Evolutionary conservation across 2,329 filamentous ascomycete species (phyloP).

Genomic region (Trichocomaceae sp.): DNA sequence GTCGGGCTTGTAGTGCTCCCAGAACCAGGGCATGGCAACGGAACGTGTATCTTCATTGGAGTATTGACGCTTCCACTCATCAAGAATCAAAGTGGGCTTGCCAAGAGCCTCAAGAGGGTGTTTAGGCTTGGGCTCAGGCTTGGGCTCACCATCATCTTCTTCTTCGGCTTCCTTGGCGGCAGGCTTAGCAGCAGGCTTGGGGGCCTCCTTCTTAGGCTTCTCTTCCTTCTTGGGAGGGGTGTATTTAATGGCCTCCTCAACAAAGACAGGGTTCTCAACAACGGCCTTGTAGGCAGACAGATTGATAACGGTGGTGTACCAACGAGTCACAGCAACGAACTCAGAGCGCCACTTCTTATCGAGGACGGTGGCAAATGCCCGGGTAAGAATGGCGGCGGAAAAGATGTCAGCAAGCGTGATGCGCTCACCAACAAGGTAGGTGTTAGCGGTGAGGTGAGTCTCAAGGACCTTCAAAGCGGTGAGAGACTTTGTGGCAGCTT

Average conservation of each 20-base stretch:
- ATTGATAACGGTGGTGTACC: constrained; percentile 91
- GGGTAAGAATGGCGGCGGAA: constrained; percentile 67
- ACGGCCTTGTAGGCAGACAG: constrained; percentile 85
- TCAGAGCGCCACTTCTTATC: constrained; percentile 79
- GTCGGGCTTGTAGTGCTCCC: constrained; percentile 87
- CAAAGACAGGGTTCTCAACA: constrained; percentile 65
- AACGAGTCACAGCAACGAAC: constrained; percentile 82
- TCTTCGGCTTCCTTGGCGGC: constrained; percentile 34
- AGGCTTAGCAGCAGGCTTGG: constrained; percentile 41
- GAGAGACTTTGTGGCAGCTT: constrained; percentile 61
- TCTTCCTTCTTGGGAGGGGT: constrained; percentile 65
- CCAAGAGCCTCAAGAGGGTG: constrained; percentile 85
- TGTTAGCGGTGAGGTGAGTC: constrained; percentile 83
- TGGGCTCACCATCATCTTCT: constrained; percentile 53
- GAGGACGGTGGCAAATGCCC: constrained; percentile 90
- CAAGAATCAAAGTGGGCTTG: constrained; percentile 72
- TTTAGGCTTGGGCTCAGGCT: constrained; percentile 81
- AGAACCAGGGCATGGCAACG: constrained; percentile 92
- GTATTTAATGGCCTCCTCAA: constrained; percentile 73
- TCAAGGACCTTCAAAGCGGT: constrained; percentile 70
- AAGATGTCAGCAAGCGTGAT: constrained; percentile 95
- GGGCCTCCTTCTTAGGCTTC: constrained; percentile 60
- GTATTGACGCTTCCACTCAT: constrained; percentile 99
- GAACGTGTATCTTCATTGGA: constrained; percentile 86
- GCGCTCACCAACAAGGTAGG: constrained; percentile 95